Percentiles rank a stretch among this genome's conserved stretches.
Evolutionary conservation across 306 rosid species (phyloP).

Genomic region (Datisca glomerata): DNA sequence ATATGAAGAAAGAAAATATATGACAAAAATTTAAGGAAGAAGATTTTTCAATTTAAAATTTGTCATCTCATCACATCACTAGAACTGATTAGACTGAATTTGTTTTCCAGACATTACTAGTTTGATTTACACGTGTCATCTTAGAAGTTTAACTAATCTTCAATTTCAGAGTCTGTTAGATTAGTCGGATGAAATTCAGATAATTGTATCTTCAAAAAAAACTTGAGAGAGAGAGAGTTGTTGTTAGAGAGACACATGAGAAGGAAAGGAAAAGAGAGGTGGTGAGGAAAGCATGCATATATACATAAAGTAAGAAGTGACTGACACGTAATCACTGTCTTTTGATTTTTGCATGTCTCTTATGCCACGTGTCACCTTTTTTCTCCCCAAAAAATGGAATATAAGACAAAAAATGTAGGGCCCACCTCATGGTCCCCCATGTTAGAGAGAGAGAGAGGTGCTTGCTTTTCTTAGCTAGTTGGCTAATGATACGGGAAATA

Average conservation of each 20-base stretch:
- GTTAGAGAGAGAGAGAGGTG: neutral
- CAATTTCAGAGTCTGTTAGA: no score
- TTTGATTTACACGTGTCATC: neutral
- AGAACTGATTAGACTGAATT: no score
- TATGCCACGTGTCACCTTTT: constrained; percentile 26
- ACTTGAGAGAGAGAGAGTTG: constrained; percentile 1
- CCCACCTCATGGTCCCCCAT: neutral
- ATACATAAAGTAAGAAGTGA: constrained; percentile 17
- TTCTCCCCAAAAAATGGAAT: neutral
- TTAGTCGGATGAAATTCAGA: no score
- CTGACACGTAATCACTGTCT: constrained; percentile 35
- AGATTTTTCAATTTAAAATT: no score
- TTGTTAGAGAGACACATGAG: neutral
- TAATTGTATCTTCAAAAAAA: no score
- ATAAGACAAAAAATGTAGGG: neutral
- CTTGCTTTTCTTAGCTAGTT: constrained; percentile 14
- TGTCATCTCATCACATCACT: no score
- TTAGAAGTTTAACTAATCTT: no score
- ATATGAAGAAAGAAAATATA: no score
- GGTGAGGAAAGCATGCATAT: constrained; percentile 32
- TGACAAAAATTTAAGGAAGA: no score
- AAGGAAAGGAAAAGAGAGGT: constrained; percentile 5
- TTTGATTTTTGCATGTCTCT: constrained; percentile 25
- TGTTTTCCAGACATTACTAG: no score
- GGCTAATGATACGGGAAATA: no score